These are phyloP conservation scores for Saturnispora silvae DNA, from an alignment of 805 yeast species.

Conservation along the genomic window DNA sequence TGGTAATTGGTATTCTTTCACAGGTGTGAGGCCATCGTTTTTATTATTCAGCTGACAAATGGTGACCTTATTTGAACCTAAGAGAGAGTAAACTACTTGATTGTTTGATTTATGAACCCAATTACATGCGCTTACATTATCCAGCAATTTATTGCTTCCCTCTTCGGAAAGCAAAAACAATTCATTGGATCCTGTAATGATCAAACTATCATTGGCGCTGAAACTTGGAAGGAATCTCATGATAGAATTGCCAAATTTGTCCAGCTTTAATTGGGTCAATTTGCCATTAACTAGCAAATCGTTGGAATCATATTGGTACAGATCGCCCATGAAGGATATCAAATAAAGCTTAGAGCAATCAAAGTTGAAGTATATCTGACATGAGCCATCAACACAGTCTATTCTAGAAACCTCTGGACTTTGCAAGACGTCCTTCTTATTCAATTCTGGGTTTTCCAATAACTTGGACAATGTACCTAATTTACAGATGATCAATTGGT, in stretches of 20 bases:
- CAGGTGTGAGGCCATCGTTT: background rate
- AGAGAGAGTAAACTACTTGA: constrained; percentile 1
- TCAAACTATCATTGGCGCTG: background rate
- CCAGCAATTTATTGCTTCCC: background rate
- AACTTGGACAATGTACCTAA: constrained; percentile 12
- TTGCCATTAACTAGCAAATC: constrained; percentile 7
- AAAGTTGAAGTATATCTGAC: constrained; percentile 17
- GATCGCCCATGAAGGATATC: constrained; percentile 10
- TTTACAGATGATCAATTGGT: constrained; percentile 15
- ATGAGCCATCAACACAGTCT: constrained; percentile 4
- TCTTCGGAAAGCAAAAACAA: constrained; percentile 5
- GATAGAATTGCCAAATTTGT: background rate
- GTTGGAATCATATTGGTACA: constrained; percentile 1
- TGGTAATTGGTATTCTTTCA: constrained; percentile 12
- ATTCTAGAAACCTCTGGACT: background rate
- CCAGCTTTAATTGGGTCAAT: constrained; percentile 3
- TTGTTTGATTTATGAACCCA: constrained; percentile 9
- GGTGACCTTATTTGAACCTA: background rate
- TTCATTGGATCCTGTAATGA: constrained; percentile 4
- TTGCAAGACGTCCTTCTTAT: constrained; percentile 8
- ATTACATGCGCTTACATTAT: constrained; percentile 8
- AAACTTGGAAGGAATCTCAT: constrained; percentile 9
- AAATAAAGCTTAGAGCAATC: constrained; percentile 15
- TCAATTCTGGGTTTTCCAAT: constrained; percentile 11
- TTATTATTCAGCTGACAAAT: constrained; percentile 4